A percentile compares a stretch with the other conserved stretches of the same genome.
phyloP scores from a whole-genome alignment of 208 protist genomes.

The Zelonia costaricensis region DNA sequence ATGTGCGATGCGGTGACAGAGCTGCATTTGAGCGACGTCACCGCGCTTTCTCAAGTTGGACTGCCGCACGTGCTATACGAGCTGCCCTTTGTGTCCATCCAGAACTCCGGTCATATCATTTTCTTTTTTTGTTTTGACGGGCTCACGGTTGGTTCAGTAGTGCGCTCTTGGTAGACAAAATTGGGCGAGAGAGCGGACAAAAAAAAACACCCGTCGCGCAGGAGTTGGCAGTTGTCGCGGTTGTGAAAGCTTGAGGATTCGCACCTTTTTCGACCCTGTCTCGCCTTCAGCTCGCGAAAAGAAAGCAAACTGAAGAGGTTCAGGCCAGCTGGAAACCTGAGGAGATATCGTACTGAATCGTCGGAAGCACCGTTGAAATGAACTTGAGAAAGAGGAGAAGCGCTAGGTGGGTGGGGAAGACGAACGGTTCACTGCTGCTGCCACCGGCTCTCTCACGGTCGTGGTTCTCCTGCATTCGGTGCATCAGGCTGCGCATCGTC shows the following conservation, averaged over 20 bases:
- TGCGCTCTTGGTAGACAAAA: slow-evolving; percentile 1
- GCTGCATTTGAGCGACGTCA: too few relatives aligned
- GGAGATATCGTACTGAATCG: slow-evolving; percentile 96
- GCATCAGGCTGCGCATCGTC: slow-evolving; percentile 94
- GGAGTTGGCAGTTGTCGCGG: too few relatives aligned
- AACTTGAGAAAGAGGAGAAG: slow-evolving; percentile 90
- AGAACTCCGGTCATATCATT: too few relatives aligned
- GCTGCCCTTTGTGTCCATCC: too few relatives aligned
- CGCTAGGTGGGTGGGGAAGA: slow-evolving; percentile 54
- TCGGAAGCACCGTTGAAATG: slow-evolving; percentile 95
- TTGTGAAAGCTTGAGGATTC: too few relatives aligned
- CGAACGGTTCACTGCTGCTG: slow-evolving; percentile 40
- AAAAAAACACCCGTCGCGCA: too few relatives aligned
- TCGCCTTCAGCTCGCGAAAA: neutral
- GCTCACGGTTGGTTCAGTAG: too few relatives aligned
- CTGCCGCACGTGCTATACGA: too few relatives aligned
- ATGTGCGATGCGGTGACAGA: too few relatives aligned
- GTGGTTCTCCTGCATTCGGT: slow-evolving; percentile 72
- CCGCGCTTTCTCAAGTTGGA: too few relatives aligned
- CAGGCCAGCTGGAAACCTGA: slow-evolving; percentile 68
- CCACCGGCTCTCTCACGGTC: slow-evolving; percentile 32
- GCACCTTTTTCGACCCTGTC: too few relatives aligned
- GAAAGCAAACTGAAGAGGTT: neutral
- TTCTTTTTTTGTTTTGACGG: too few relatives aligned
- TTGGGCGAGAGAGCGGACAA: neutral